Conservation (phyloP, 2,329 filamentous ascomycete genomes). For the Colletotrichum paranaense region DNA sequence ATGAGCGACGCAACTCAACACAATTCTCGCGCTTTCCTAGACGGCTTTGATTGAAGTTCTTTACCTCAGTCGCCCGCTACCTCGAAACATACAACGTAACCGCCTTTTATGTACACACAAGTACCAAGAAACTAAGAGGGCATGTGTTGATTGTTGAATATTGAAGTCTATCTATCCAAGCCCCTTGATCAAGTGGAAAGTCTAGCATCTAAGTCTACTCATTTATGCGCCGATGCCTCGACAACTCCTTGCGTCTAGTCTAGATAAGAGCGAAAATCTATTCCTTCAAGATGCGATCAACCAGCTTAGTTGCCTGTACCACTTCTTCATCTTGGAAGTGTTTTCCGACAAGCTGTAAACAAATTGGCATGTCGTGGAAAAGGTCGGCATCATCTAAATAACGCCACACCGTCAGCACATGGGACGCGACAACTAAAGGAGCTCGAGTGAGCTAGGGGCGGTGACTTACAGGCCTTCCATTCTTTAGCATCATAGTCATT, state of each 20-base stretch:
- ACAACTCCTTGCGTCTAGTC: background rate
- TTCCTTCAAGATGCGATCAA: background rate
- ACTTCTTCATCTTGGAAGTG: slow-evolving; percentile 29
- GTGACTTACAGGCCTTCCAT: slow-evolving; percentile 25
- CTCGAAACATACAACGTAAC: too few relatives aligned
- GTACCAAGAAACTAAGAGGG: too few relatives aligned
- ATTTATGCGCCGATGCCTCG: background rate
- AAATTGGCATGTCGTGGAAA: slow-evolving; percentile 8
- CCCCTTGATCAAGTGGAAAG: background rate
- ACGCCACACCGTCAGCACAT: background rate
- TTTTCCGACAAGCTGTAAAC: slow-evolving; percentile 21
- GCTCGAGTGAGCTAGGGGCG: background rate
- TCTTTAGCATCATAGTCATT: background rate
- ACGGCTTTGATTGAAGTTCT: too few relatives aligned
- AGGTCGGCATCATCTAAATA: slow-evolving; percentile 12
- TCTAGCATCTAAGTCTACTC: background rate
- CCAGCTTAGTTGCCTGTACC: slow-evolving; percentile 18
- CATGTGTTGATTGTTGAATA: too few relatives aligned
- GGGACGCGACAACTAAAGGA: background rate
- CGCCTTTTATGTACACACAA: too few relatives aligned
- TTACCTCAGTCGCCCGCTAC: too few relatives aligned
- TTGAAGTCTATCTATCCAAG: background rate
- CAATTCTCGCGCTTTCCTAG: too few relatives aligned
- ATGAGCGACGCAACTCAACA: too few relatives aligned
- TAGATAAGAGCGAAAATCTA: background rate